These are phyloP conservation scores for Candida qinlingensis DNA, from an alignment of 805 yeast species.

Conservation along the genomic window DNA sequence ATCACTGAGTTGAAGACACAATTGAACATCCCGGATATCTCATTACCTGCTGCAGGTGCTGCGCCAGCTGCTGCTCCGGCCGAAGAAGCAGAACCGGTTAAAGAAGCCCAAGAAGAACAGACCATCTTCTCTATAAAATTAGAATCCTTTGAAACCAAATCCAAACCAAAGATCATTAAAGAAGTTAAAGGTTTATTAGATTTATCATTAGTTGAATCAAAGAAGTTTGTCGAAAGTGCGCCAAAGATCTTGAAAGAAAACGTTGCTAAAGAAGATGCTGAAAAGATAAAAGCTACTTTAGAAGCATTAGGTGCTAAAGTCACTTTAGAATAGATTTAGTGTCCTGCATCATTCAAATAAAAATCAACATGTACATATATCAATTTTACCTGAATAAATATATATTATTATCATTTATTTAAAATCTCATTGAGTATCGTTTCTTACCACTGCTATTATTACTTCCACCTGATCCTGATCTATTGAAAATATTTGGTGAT, in stretches of 20 bases:
- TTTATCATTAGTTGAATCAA: conserved; percentile 90
- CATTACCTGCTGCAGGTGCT: conserved; percentile 70
- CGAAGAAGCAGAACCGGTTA: conserved; percentile 67
- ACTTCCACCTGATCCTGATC: not conserved
- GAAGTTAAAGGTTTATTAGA: conserved; percentile 92
- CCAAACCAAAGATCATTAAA: conserved; percentile 96
- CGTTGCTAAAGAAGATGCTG: conserved; percentile 96
- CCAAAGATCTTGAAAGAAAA: conserved; percentile 95
- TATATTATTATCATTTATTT: not conserved
- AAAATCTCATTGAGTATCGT: conserved; percentile 24
- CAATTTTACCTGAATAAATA: not conserved
- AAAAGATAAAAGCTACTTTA: conserved; percentile 85
- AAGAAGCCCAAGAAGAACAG: conserved; percentile 83
- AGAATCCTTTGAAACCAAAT: conserved; percentile 89
- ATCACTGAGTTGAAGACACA: conserved; percentile 73
- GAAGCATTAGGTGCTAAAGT: conserved; percentile 96
- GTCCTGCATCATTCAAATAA: not conserved
- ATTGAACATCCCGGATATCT: conserved; percentile 90
- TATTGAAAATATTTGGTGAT: conserved; percentile 1
- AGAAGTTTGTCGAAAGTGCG: conserved; percentile 96
- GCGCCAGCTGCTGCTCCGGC: conserved; percentile 59
- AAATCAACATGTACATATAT: conserved; percentile 6
- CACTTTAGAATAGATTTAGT: conserved; percentile 57
- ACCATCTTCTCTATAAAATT: conserved; percentile 88
- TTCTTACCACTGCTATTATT: conserved; percentile 5